Conservation (phyloP, 192 early-diverging fungal genomes). For the Dissophora ornata region DNA sequence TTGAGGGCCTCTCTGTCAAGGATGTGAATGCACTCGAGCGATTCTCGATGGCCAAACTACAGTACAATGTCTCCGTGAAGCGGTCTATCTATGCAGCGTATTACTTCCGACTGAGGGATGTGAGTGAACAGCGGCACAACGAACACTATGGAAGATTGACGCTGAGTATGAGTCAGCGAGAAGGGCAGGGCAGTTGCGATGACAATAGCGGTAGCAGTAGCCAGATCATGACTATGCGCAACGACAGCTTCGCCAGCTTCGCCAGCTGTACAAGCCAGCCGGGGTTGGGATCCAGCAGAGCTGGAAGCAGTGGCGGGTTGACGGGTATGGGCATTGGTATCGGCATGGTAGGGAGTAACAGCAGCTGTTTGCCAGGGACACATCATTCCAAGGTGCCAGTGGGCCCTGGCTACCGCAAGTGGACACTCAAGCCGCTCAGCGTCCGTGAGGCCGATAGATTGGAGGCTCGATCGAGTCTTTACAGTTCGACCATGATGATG, state of each 20-base stretch:
- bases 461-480: constrained; percentile 38
- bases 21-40: constrained; percentile 80
- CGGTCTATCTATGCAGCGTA: constrained; percentile 71
- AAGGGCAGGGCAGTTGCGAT: neutral
- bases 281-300: too few species aligned
- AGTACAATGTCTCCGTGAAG: constrained; percentile 76
- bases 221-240: too few species aligned
- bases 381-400: constrained; percentile 31
- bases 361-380: neutral
- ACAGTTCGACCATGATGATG: constrained; percentile 44
- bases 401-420: constrained; percentile 47
- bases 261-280: too few species aligned
- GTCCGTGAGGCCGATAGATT: constrained; percentile 46
- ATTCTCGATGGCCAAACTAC: constrained; percentile 67
- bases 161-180: constrained; percentile 36
- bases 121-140: constrained; percentile 37
- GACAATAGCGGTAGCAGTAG: neutral
- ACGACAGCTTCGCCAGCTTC: too few species aligned
- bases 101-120: constrained; percentile 76
- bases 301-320: constrained; percentile 8
- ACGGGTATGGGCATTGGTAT: constrained; percentile 10
- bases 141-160: constrained; percentile 30
- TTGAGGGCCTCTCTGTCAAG: constrained; percentile 74
- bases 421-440: constrained; percentile 47
- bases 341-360: neutral